phyloP scores from a whole-genome alignment of 2,329 filamentous ascomycete species.

The Cladophialophora immunda region DNA sequence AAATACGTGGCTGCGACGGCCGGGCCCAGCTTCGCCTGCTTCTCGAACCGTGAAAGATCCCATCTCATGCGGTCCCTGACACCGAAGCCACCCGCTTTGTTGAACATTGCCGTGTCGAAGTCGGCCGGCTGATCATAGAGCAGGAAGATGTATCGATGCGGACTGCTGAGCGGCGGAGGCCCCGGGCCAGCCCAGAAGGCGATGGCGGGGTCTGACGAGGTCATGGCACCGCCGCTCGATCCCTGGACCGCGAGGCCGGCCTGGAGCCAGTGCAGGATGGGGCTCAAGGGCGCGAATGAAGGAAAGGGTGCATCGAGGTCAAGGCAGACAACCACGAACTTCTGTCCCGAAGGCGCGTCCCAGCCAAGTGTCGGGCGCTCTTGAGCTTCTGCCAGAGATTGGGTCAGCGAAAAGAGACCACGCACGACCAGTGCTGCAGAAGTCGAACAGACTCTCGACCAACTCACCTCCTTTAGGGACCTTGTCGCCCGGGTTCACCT shows the following conservation, averaged over 20 bases:
- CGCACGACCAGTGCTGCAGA: neutral
- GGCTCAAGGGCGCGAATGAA: conserved; percentile 42
- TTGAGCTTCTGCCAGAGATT: conserved; percentile 9
- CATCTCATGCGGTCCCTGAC: conserved; percentile 23
- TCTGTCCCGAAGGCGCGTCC: conserved; percentile 21
- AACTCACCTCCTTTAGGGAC: conserved; percentile 25
- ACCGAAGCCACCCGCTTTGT: conserved; percentile 6
- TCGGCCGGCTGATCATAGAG: conserved; percentile 58
- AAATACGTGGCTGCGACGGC: conserved; percentile 27
- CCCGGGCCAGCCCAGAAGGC: conserved; percentile 54
- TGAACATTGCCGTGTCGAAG: conserved; percentile 43
- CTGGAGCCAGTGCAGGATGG: conserved; percentile 48
- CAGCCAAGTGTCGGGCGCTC: conserved; percentile 8
- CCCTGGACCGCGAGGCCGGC: conserved; percentile 36
- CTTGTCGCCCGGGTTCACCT: conserved; percentile 17
- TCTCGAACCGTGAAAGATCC: conserved; percentile 15
- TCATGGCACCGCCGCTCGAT: conserved; percentile 5
- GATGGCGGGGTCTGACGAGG: conserved; percentile 18
- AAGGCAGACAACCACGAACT: conserved; percentile 43
- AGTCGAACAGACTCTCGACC: neutral
- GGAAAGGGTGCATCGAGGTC: conserved; percentile 48
- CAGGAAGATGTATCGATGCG: conserved; percentile 62
- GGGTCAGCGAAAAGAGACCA: conserved; percentile 14
- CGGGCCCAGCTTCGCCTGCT: conserved; percentile 18
- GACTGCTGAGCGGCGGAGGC: conserved; percentile 56